Evolutionary conservation across 169 alveolate genomes (phyloP), one percentile per base, ranked within the genome.

Genomic region (Ichthyophthirius multifiliis): DNA sequence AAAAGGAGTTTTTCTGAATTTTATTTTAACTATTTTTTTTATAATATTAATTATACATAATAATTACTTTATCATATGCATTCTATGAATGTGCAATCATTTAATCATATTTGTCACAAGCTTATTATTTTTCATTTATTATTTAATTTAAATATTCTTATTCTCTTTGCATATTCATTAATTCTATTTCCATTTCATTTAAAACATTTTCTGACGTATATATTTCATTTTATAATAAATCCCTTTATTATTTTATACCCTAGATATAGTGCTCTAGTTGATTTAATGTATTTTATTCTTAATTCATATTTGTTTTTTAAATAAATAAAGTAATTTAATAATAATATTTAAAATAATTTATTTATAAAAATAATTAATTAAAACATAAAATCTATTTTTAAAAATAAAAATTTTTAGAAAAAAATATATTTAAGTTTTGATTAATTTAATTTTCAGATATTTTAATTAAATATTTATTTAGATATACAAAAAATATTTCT

Each of bases 131-230:
- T 23, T 55, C 71, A 9, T 55, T 55, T n/a, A 55, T 39, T 15
- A 55, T n/a, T 23, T 55, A 27, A 2, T 18, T 55, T 27, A 55
- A 55, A 55, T 55, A 55, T 27, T 55, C 71, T 55, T 39, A 27
- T 55, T 55, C 71, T 39, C 31, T 55, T 55, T 55, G 16, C 71
- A 55, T 55, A 55, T 55, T 55, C 71, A 55, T 55, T 27, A 55
- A 55, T 55, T 55, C 71, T 39, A 55, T 55, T 27, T 55, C 71
- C 71, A 55, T 55, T 23, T 55, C 71, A 55, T 55, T 55, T 10
- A 55, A 23, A 4, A 27, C 71, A 27, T 39, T 55, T 27, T 55
- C 71, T 55, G 23, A 34, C 23, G 23, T 55, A 55, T 27, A 55
- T 1, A 55, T 55, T 55, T 55, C 71, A 55, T 55, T 55, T 55